Evolutionary conservation across 2,329 filamentous ascomycete species (phyloP), one percentile per base, ranked within the genome.

Genomic region (Pestalotiopsis sp.): DNA sequence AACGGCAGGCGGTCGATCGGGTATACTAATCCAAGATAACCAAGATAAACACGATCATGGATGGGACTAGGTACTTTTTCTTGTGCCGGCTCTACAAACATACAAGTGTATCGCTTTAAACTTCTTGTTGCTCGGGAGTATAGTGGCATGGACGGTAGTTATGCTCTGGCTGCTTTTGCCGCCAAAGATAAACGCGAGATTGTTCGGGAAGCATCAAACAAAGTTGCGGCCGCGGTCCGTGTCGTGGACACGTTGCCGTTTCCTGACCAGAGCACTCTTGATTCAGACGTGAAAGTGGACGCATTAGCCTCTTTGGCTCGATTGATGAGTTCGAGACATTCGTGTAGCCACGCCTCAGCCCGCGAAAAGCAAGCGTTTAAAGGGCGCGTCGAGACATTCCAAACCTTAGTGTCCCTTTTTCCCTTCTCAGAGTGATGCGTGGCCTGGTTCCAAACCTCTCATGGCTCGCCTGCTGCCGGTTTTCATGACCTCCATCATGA

Each of bases 291-390:
- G 57, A 27, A 23, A 27, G 23, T 38, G 36, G 59, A 17, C 31
- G 27, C 13, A 27, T 20, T 20, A n/a, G 31, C 27, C 11, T 14
- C 38, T 39, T 31, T n/a, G 14, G 45, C 20, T 11, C 17, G 27
- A 38, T 27, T 38, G 31, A 36, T 62, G 59, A 62, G 59, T 62
- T 41, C 38, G 49, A 57, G 63, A 66, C 63, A 66, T 49, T 66
- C 13, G 63, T 66, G 63, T 66, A 66, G 41, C 49, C 41, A 56
- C 41, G 25, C 49, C 41, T 52, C 39, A 49, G 62, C 39, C 31
- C 23, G 38, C n/a, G 27, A 49, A 39, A 64, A 39, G 27, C 25
- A 39, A 20, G 7, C 45, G 36, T 57, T n/a, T 17, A 31, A 57
- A 57, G 49, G 49, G 49, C 63, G 31, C n/a, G 9, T 38, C 31